Percentiles rank a stretch among this genome's conserved stretches.
Evolutionary conservation across 345 rosid genomes (phyloP).

Genomic region (Salix caprea): DNA sequence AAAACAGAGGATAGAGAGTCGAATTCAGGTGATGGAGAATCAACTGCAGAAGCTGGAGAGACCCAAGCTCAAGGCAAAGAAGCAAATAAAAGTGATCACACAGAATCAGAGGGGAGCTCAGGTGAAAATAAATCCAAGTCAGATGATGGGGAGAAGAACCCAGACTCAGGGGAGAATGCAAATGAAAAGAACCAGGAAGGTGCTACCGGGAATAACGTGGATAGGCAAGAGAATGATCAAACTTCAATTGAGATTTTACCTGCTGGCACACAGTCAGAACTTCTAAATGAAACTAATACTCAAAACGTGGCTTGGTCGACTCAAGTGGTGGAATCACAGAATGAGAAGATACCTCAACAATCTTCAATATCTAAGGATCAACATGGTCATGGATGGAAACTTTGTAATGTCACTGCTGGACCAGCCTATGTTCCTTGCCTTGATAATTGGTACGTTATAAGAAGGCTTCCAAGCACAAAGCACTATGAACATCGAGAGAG

Average conservation of each 20-base stretch:
- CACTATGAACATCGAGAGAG: constrained; percentile 98
- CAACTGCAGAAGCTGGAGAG: constrained; percentile 26
- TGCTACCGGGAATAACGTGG: constrained; percentile 44
- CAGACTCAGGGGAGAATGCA: constrained; percentile 40
- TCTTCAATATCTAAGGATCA: constrained; percentile 34
- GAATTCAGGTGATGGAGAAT: constrained; percentile 27
- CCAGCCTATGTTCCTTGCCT: constrained; percentile 95
- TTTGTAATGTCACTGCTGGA: constrained; percentile 85
- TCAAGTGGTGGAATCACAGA: constrained; percentile 81
- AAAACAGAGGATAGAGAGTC: constrained; percentile 27
- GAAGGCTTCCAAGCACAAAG: constrained; percentile 61
- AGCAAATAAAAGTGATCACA: constrained; percentile 25
- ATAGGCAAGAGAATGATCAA: constrained; percentile 41
- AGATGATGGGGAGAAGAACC: constrained; percentile 32
- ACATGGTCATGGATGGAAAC: constrained; percentile 58
- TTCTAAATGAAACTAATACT: constrained; percentile 62
- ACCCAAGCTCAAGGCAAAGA: constrained; percentile 2
- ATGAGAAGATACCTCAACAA: constrained; percentile 67
- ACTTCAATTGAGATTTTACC: constrained; percentile 55
- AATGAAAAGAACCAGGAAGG: constrained; percentile 33
- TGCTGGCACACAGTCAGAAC: constrained; percentile 82
- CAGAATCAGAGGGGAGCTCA: constrained; percentile 25
- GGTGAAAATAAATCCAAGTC: constrained; percentile 30
- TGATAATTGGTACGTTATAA: constrained; percentile 81
- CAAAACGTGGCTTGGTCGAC: constrained; percentile 79